Evolutionary conservation across 2,329 filamentous ascomycete species (phyloP), one percentile per base, ranked within the genome.

Genomic region (Claviceps spartinae): DNA sequence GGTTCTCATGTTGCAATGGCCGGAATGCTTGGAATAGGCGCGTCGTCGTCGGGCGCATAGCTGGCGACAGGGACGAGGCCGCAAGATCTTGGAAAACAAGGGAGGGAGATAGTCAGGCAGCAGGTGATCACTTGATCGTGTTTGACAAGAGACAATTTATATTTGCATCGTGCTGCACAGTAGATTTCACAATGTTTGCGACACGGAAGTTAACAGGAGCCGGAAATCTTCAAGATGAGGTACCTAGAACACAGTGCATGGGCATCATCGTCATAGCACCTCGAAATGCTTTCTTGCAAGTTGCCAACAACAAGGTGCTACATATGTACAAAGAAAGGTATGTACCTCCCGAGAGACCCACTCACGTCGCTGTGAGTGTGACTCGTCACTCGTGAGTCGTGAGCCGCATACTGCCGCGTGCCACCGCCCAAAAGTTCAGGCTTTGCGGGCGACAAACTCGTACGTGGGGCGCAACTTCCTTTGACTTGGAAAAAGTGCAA

Each of bases 1-100:
- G 90, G 59, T 95, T 96, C 59, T 95, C 90, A 82, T 96, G 90
- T 41, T 62, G 60, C 2, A 69, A 58, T 48, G 61, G 56, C 36
- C 59, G 59, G 18, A 60, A 43, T 18, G 56, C 55, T 47, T 63
- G 67, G 48, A 72, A 68, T 42, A 73, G 61, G 6, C 66, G 68
- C 16, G 61, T 54, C 30, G 63, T 50, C 37, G 68, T 66, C 51
- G 65, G 54, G 26, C 66, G 68, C 71, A 74, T 74, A 5, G 30
- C 16, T 62, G 54, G 52, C 47, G 53, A 50, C 22, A 18, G 41
- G 9, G 43, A 50, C 22, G 24, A 47, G 16, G 43, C 7, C 16
- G 11, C 20, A 18, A 4, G 5, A 42, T n/a, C 1, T 43, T 45
- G 6, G 43, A 30, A 30, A 4, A 30, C 26, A 30, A 34, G 30